A percentile compares a stretch with the other conserved stretches of the same genome.
Conservation (phyloP, 345 rosid genomes). For the Pugionium dolabratum region DNA sequence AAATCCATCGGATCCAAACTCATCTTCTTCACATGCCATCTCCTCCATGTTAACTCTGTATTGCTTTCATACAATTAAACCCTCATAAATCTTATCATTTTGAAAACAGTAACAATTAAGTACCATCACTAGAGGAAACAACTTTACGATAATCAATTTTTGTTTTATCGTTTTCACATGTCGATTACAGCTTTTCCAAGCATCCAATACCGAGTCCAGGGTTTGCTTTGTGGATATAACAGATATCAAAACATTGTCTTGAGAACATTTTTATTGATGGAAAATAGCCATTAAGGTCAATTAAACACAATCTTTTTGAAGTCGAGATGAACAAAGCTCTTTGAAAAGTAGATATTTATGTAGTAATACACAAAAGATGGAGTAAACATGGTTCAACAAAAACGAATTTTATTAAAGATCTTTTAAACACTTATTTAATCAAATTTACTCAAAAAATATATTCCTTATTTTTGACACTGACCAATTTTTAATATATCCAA, state of each 20-base stretch:
- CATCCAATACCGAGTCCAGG: constrained; percentile 77
- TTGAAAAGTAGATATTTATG: neutral
- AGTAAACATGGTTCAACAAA: no score
- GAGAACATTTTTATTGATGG: no score
- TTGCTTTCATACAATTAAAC: neutral
- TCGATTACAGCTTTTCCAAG: constrained; percentile 69
- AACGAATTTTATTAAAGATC: no score
- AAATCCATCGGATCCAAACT: constrained; percentile 64
- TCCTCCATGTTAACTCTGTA: constrained; percentile 54
- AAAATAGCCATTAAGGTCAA: neutral
- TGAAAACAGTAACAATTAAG: neutral
- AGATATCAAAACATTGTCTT: neutral
- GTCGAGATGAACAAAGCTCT: neutral
- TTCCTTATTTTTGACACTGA: no score
- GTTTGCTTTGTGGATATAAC: constrained; percentile 44
- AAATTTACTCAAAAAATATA: no score
- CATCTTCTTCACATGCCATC: constrained; percentile 82
- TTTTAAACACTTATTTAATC: no score
- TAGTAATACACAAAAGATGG: neutral
- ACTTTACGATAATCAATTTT: constrained; percentile 47
- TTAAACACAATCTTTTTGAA: neutral
- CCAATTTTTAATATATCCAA: no score
- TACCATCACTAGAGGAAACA: constrained; percentile 20
- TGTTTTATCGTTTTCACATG: constrained; percentile 67
- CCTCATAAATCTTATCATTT: neutral